Percentiles rank a stretch among this genome's conserved stretches.
Evolutionary conservation across 805 yeast genomes (phyloP).

Genomic region (Maudiozyma saulgeensis): DNA sequence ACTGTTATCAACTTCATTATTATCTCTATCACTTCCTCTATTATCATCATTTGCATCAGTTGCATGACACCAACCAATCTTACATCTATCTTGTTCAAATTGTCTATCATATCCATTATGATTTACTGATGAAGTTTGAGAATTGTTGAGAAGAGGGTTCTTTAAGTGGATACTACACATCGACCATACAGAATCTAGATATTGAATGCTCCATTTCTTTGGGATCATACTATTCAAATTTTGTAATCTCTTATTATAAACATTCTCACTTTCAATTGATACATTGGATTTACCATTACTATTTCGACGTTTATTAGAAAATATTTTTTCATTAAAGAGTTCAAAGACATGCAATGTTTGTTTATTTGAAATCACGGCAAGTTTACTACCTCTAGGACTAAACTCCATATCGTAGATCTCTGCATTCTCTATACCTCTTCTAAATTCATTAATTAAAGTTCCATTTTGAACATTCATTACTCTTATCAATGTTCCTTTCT

Average conservation of each 20-base stretch:
- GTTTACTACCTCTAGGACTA: constrained; percentile 60
- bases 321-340: constrained; percentile 6
- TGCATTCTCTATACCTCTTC: constrained; percentile 87
- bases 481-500: constrained; percentile 81
- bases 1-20: constrained; percentile 25
- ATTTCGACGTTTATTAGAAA: not conserved
- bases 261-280: not conserved
- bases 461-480: constrained; percentile 59
- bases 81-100: constrained; percentile 22
- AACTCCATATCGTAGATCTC: constrained; percentile 73
- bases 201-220: constrained; percentile 48
- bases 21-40: not conserved
- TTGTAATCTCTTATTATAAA: constrained; percentile 47
- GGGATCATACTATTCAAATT: constrained; percentile 50
- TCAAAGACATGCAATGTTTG: constrained; percentile 81
- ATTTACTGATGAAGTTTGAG: not conserved
- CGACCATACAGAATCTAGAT: constrained; percentile 82
- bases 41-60: not conserved
- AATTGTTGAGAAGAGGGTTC: constrained; percentile 11
- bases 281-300: not conserved
- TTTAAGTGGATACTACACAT: constrained; percentile 59
- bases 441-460: constrained; percentile 66
- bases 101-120: not conserved
- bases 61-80: constrained; percentile 22
- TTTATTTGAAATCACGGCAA: constrained; percentile 85